Base-by-base conservation (phyloP, 2,329 filamentous ascomycete species). In the Fusarium decemcellulare region DNA sequence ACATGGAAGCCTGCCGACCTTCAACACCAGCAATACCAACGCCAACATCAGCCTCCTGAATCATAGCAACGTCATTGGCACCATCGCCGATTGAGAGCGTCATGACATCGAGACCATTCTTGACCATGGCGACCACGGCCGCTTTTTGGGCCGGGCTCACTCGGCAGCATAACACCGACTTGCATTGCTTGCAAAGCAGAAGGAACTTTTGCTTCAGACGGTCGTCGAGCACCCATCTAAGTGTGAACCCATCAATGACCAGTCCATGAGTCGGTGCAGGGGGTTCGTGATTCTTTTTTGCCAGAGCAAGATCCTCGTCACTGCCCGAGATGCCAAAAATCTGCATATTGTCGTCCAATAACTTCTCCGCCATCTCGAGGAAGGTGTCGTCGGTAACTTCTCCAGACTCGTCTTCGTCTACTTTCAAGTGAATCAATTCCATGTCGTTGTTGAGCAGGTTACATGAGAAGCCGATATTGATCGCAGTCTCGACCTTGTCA, bases 391-490 rank as follows among this genome's bases (percentile, higher is more conserved):
- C 83, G 1, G 79, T 66, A 0, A 82, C 81, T 23, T 83, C 74
- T 15, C 87, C 82, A 10, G 82, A 77, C 64, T 91, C 87, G 59
- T 94, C 91, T 69, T 97, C 93, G 1, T 93, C 88, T 32, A 96
- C 87, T 77, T 97, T 97, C 73, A 99, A 86, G 51, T 97, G 90
- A 69, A 99, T 93, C 66, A 99, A 84, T 72, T 99, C 96, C 96
- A 99, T 98, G 72, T 97, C 93, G 80, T 98, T 99, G 81, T 95
- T 94, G 59, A 99, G 88, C 34, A 99, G 86, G 74, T 99, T 99
- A 84, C 97, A 99, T 11, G 97, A 99, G 81, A 98, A 99, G 3
- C 96, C 96, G 77, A 99, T 99, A 82, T 99, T 99, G 89, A 99
- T 99, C 61, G 97, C 96, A 27, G 96, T 99, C 82, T 99, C 96